A percentile compares a stretch with the other conserved stretches of the same genome.
phyloP scores from a whole-genome alignment of 1,284 basidiomycete species.

The Neonothopanus nambi region DNA sequence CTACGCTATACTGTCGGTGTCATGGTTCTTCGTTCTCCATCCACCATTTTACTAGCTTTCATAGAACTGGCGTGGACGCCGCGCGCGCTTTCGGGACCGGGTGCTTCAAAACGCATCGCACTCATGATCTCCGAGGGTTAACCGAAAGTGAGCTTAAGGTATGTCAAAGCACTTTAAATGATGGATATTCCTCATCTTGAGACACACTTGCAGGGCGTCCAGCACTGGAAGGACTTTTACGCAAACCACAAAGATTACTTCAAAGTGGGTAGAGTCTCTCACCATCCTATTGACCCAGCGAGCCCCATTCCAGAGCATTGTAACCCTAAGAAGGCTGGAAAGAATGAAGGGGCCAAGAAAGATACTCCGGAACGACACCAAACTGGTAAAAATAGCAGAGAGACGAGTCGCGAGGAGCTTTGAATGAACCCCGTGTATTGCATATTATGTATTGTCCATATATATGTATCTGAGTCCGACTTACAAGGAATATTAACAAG shows the following conservation, averaged over 20 bases:
- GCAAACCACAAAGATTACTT: slow-evolving; percentile 74
- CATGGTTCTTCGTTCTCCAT: background rate
- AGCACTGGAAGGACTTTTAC: slow-evolving; percentile 91
- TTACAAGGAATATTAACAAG: slow-evolving; percentile 2
- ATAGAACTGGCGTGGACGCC: slow-evolving; percentile 84
- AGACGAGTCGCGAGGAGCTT: slow-evolving; percentile 19
- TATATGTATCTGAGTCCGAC: slow-evolving; percentile 5
- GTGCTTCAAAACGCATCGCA: slow-evolving; percentile 87
- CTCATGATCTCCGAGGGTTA: slow-evolving; percentile 87
- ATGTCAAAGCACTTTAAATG: slow-evolving; percentile 24
- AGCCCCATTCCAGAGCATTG: slow-evolving; percentile 83
- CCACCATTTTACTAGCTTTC: slow-evolving; percentile 17
- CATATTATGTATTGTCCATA: slow-evolving; percentile 13
- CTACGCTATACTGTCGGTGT: slow-evolving; percentile 77
- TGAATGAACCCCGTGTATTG: slow-evolving; percentile 14
- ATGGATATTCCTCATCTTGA: slow-evolving; percentile 1
- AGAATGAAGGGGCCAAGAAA: slow-evolving; percentile 21
- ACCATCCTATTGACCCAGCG: slow-evolving; percentile 75
- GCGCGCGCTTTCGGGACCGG: slow-evolving; percentile 90
- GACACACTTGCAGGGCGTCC: slow-evolving; percentile 54
- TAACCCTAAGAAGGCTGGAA: slow-evolving; percentile 54
- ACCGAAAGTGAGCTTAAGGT: slow-evolving; percentile 72
- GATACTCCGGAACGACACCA: slow-evolving; percentile 21
- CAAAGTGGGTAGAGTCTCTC: slow-evolving; percentile 75
- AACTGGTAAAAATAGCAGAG: background rate